Evolutionary conservation across 2,329 filamentous ascomycete genomes (phyloP).

Genomic region (Xylariaceae sp.): DNA sequence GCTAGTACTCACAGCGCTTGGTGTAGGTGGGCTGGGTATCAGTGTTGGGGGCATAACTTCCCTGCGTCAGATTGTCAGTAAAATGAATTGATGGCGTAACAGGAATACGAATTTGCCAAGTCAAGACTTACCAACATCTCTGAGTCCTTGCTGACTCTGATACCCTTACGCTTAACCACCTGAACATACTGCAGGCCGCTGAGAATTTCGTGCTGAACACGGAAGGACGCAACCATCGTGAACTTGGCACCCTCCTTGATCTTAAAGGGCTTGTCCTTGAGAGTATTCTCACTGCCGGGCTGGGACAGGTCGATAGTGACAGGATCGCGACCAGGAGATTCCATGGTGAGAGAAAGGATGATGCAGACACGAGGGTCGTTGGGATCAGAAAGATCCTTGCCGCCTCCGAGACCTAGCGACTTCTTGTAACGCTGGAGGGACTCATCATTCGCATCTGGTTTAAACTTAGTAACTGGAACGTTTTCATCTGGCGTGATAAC

Average conservation of each 20-base stretch:
- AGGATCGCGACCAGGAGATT: slow-evolving; percentile 73
- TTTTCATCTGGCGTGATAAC: slow-evolving; percentile 12
- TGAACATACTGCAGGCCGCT: slow-evolving; percentile 95
- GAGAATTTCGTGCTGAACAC: slow-evolving; percentile 94
- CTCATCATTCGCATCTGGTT: slow-evolving; percentile 68
- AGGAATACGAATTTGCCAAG: neutral
- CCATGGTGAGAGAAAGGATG: slow-evolving; percentile 84
- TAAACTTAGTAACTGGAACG: slow-evolving; percentile 12
- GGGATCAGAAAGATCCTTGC: slow-evolving; percentile 66
- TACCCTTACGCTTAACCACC: slow-evolving; percentile 81
- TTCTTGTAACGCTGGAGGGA: slow-evolving; percentile 97
- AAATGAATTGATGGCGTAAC: neutral
- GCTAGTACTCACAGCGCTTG: slow-evolving; percentile 73
- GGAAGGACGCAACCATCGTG: slow-evolving; percentile 90
- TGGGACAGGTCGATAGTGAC: slow-evolving; percentile 83
- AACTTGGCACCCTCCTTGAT: slow-evolving; percentile 96
- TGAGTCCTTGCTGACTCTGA: slow-evolving; percentile 85
- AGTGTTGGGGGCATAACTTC: slow-evolving; percentile 90
- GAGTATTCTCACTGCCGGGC: slow-evolving; percentile 64
- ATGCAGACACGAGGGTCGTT: slow-evolving; percentile 86
- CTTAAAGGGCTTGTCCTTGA: slow-evolving; percentile 90
- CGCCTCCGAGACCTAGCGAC: slow-evolving; percentile 79
- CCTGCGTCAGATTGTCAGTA: slow-evolving; percentile 46
- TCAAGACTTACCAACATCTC: slow-evolving; percentile 82
- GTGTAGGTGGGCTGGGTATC: slow-evolving; percentile 77